Evolutionary conservation across 345 rosid genomes (phyloP).

Genomic region (Brassica incana): DNA sequence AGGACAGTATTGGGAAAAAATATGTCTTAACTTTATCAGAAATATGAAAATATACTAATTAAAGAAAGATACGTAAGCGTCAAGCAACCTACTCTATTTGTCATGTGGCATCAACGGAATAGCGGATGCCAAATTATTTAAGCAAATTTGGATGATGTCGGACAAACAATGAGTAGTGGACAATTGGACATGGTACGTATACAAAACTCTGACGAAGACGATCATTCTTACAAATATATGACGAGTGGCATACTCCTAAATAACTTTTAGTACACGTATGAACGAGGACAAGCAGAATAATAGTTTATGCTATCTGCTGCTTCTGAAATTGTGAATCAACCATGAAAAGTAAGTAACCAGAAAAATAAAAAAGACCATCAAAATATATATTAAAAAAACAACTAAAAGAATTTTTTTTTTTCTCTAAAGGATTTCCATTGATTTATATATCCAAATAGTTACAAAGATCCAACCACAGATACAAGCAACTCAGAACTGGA

Average conservation of each 20-base stretch:
- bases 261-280: not conserved
- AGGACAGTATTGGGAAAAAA: not conserved
- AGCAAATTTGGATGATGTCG: not conserved
- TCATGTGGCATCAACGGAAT: not conserved
- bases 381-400: not conserved
- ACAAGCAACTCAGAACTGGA: too few relatives aligned
- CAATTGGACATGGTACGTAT: not conserved
- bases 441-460: too few relatives aligned
- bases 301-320: not conserved
- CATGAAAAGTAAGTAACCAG: not conserved
- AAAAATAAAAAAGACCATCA: not conserved
- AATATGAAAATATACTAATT: not conserved
- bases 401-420: too few relatives aligned
- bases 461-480: too few relatives aligned
- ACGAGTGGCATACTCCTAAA: not conserved
- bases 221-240: slow-evolving; percentile 1
- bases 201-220: slow-evolving; percentile 9
- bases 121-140: not conserved
- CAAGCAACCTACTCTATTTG: not conserved
- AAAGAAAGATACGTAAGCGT: not conserved
- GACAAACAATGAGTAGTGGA: not conserved
- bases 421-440: too few relatives aligned
- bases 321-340: not conserved
- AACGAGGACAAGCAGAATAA: not conserved
- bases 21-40: not conserved